Base-by-base conservation (phyloP, 2,329 filamentous ascomycete genomes). In the Fusarium brevicatenulatum region DNA sequence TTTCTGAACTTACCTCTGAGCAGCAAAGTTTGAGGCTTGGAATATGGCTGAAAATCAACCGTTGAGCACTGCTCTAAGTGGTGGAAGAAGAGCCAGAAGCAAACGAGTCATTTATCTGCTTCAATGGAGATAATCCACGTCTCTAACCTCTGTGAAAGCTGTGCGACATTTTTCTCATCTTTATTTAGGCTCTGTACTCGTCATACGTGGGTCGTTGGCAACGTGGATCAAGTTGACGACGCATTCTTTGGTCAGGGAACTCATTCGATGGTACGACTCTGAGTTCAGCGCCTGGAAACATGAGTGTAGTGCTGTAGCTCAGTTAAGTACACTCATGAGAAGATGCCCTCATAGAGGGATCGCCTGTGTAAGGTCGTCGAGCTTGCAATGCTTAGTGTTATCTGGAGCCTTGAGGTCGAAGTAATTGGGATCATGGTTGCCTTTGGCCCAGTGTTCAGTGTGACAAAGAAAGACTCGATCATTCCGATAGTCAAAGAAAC, bases 151-250 rank as follows among this genome's bases (percentile, higher is more conserved):
- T 32, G 30, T 28, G 46, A 11, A 52, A 68, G 40, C n/a, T 53
- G 58, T 53, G 66, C 58, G 65, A 69, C 58, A 65, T 64, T 69
- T 66, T 47, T 39, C 34, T 5, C 7, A 60, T 50, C 19, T 42
- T 50, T 57, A 50, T 50, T 57, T 37, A 15, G 40, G 46, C 44
- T 25, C 36, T 56, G 66, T 32, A 61, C 61, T 68, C 60, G 71
- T 73, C 67, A 68, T 65, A 58, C 49, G 60, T 73, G 71, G 71
- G 63, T 71, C 70, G 25, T 52, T 58, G 42, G n/a, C 39, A 58
- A 73, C 63, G 63, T 73, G 67, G 70, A 73, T 64, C 30, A 32
- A 67, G 46, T 62, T 36, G 36, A 56, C 63, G 37, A 49, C 32
- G 23, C 66, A 40, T 23, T 66, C 56, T 39, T 34, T 4, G 21